Conservation (phyloP, 192 early-diverging fungal species). For the Cetraspora pellucida region DNA sequence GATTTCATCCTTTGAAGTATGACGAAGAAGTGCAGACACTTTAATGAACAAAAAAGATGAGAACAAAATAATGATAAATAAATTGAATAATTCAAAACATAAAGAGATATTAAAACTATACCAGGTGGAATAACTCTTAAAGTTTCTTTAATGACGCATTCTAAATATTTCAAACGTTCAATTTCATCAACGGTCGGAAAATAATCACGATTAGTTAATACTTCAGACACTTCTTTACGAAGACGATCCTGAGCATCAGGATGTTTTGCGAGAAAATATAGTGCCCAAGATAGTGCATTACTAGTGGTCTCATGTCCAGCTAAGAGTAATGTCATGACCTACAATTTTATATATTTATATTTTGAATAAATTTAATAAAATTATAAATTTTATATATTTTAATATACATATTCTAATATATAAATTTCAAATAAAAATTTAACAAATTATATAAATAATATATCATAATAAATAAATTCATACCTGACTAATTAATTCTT, state of each 20-base stretch:
- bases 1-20: conserved; percentile 38
- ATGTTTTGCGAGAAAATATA: conserved; percentile 52
- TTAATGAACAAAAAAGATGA: no score
- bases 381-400: background rate
- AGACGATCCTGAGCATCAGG: conserved; percentile 47
- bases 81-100: background rate
- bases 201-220: conserved; percentile 35
- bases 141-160: conserved; percentile 54
- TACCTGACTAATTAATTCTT: conserved; percentile 49
- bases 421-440: no score
- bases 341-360: background rate
- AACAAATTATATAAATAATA: no score
- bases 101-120: background rate
- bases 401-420: background rate
- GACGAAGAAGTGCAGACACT: conserved; percentile 47
- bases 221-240: conserved; percentile 49
- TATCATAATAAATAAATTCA: no score
- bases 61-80: no score
- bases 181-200: conserved; percentile 50
- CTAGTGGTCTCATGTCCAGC: no score
- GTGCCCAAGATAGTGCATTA: conserved; percentile 51
- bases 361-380: background rate
- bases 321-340: conserved; percentile 12
- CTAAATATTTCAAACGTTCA: conserved; percentile 51
- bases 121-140: conserved; percentile 52